phyloP scores from a whole-genome alignment of 495 filamentous ascomycete genomes.

The Parathielavia appendiculata region DNA sequence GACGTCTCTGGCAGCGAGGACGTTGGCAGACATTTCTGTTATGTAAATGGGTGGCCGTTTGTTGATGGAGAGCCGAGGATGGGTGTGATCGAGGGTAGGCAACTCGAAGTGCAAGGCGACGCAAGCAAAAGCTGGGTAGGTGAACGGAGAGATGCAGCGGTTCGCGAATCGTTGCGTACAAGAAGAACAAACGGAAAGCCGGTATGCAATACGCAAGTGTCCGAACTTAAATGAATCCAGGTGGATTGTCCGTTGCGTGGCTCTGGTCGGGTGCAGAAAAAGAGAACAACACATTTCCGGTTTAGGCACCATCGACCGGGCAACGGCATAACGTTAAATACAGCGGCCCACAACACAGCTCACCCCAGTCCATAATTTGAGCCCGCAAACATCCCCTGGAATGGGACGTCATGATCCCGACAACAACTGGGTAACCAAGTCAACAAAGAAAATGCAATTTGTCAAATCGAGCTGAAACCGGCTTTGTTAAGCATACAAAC shows the following conservation, averaged over 20 bases:
- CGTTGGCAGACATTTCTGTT: conserved; percentile 39
- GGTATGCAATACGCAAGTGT: neutral
- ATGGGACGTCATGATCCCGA: conserved; percentile 10
- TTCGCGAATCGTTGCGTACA: neutral
- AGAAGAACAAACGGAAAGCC: neutral
- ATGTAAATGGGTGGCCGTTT: neutral
- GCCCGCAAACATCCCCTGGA: neutral
- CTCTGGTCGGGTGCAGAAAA: conserved; percentile 8
- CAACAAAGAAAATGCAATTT: conserved; percentile 5
- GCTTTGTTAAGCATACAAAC: neutral
- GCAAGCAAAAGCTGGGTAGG: neutral
- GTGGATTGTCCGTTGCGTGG: conserved; percentile 2
- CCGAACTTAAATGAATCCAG: conserved; percentile 1
- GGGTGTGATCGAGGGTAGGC: neutral
- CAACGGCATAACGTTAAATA: conserved; percentile 24
- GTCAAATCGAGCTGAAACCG: neutral
- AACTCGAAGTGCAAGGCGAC: neutral
- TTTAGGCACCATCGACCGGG: conserved; percentile 24
- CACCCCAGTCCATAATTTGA: neutral
- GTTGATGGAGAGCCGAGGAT: too few species aligned
- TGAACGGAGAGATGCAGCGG: neutral
- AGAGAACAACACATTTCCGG: conserved; percentile 27
- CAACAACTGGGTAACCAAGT: neutral
- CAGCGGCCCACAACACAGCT: conserved; percentile 15
- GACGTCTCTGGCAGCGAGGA: conserved; percentile 54